Evolutionary conservation across 257 asterid species (phyloP).

Genomic region (Solanum infundibuliforme): DNA sequence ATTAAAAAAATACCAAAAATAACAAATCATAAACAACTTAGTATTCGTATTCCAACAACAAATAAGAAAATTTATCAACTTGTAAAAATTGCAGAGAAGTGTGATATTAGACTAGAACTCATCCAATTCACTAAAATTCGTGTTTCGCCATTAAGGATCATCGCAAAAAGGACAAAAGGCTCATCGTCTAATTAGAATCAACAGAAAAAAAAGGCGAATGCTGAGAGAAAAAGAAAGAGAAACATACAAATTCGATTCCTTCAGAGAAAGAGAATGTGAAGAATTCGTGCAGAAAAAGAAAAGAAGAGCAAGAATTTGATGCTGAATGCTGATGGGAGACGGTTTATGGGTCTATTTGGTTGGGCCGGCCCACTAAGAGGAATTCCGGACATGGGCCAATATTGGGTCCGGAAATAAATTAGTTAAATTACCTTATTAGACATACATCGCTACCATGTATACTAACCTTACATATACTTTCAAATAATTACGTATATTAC

Average conservation of each 20-base stretch:
- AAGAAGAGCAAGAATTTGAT: not conserved
- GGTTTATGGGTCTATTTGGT: not conserved
- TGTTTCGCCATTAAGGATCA: not conserved
- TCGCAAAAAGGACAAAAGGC: not conserved
- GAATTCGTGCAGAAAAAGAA: not conserved
- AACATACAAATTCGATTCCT: not conserved
- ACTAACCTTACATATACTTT: not conserved
- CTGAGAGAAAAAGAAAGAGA: not conserved
- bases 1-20: not conserved
- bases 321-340: not conserved
- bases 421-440: no score
- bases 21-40: not conserved
- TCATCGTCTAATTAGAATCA: not conserved
- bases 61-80: not conserved
- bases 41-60: not conserved
- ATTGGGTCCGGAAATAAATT: not conserved
- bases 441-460: no score
- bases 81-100: not conserved
- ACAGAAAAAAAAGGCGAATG: not conserved
- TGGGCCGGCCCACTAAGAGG: not conserved
- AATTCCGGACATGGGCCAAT: not conserved
- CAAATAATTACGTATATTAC: not conserved
- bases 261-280: not conserved
- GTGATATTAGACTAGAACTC: not conserved
- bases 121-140: not conserved